Evolutionary conservation across 2,329 filamentous ascomycete genomes (phyloP), one percentile per base, ranked within the genome.

Genomic region (Sclerotinia sclerotiorum): DNA sequence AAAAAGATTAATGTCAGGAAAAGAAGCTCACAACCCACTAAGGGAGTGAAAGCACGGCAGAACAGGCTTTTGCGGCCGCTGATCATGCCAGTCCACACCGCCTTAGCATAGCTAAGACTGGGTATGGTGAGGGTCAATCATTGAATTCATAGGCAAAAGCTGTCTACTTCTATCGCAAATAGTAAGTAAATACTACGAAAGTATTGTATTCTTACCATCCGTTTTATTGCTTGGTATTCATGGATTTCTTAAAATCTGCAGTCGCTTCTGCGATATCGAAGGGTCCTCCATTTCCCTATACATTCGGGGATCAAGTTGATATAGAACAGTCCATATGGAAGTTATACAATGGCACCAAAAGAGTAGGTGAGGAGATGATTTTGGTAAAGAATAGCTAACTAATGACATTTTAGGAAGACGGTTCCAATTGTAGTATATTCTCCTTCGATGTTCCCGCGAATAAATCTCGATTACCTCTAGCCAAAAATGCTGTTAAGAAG

Each of bases 181-280:
- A n/a, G 49, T 35, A 35, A 56, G 13, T 46, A 62, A 62, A 56
- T 55, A 54, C 32, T 17, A 11, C 44, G 6, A 27, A 17, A 49
- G 19, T 52, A 52, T 66, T 58, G 17, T 54, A 51, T 62, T 51
- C 29, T 44, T 57, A 49, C 52, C 42, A 15, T 62, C 39, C 32
- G 17, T 55, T n/a, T 58, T 32, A 44, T 65, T 58, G n/a, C 48
- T 19, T 42, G 24, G 52, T 60, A 46, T 24, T 74, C 74, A 99
- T 99, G 95, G 94, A 99, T 79, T 98, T 98, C 77, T 87, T 99
- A 78, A 98, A 98, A 82, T 98, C 94, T 70, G 95, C 95, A 65
- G 93, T 98, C 78, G 94, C 94, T 57, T 98, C 95, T 70, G 94
- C 94, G 74, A 98, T 99, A 76, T 92, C 95, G 57, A 95, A 97